Evolutionary conservation across 2,329 filamentous ascomycete genomes (phyloP), one percentile per base, ranked within the genome.

Genomic region (Cladosporium phlei): DNA sequence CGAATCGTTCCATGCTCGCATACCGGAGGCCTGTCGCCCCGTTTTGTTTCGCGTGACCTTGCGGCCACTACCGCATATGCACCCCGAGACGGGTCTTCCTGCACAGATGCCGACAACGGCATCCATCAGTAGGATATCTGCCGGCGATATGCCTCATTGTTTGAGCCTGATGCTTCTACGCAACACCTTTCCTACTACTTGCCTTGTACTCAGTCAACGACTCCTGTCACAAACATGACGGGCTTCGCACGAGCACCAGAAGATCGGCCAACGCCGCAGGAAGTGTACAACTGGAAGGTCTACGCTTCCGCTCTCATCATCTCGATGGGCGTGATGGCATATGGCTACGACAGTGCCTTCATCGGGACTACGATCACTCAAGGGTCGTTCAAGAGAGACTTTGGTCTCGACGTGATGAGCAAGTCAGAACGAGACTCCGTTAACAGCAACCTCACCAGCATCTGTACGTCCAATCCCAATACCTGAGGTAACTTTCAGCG

Each of bases 331-430:
- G 58, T 55, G 1, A 46, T 60, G 19, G 72, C 71, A 4, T 76
- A 76, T 27, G 74, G 75, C 11, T 77, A 78, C 54, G 75, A 78
- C 52, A 71, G 69, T 3, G 72, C 74, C 11, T 78, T 78, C 59
- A 70, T 78, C 17, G 76, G 76, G 3, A 76, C 73, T 0, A 78
- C 75, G 0, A 77, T 78, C 46, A 67, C 72, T 2, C 72, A 71
- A 20, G 52, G 65, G 14, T 70, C 67, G 48, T 78, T 79, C 62
- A 66, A 69, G 52, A 53, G 58, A 10, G 73, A 74, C 50, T 73
- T 73, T 49, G 62, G 63, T 7, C 52, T 65, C 17, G 47, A 54
- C 14, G 47, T 49, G 16, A 66, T 71, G 50, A 62, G 56, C 9
- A 55, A 59, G 11, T 51, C 56, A 5, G 61, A 69, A n/a, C 57